These are phyloP conservation scores for Aschersonia sp. DNA, from an alignment of 2,329 filamentous ascomycete species.

Conservation along the genomic window DNA sequence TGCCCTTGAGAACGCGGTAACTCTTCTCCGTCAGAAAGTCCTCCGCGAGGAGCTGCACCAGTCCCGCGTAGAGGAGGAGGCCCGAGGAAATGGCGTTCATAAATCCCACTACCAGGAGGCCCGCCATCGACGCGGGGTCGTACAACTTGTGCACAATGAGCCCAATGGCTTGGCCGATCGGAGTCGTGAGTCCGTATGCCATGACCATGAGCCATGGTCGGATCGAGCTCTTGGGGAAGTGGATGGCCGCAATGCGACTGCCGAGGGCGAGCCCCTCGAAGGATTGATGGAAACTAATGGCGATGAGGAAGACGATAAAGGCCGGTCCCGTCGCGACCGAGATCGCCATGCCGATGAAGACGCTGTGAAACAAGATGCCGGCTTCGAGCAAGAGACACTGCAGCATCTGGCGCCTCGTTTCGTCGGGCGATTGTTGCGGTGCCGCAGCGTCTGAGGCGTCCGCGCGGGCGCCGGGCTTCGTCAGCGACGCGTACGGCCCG, in stretches of 20 bases:
- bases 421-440: slow-evolving; percentile 27
- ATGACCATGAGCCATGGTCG: slow-evolving; percentile 77
- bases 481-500: slow-evolving; percentile 16
- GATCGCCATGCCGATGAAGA: slow-evolving; percentile 79
- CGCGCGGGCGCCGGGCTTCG: slow-evolving; percentile 8
- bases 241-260: slow-evolving; percentile 68
- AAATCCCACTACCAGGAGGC: slow-evolving; percentile 68
- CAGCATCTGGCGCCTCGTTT: slow-evolving; percentile 52
- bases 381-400: slow-evolving; percentile 72
- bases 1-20: slow-evolving; percentile 50
- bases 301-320: slow-evolving; percentile 66
- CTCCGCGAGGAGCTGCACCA: slow-evolving; percentile 74
- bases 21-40: slow-evolving; percentile 70
- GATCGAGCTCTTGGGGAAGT: slow-evolving; percentile 57
- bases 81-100: slow-evolving; percentile 80
- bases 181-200: slow-evolving; percentile 64
- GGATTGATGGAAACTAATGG: slow-evolving; percentile 74
- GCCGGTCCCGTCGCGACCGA: slow-evolving; percentile 67
- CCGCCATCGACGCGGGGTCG: slow-evolving; percentile 54
- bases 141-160: slow-evolving; percentile 66
- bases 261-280: slow-evolving; percentile 82
- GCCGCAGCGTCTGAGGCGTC: slow-evolving; percentile 8
- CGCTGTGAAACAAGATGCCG: slow-evolving; percentile 70
- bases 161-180: slow-evolving; percentile 71
- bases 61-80: slow-evolving; percentile 63